phyloP scores from a whole-genome alignment of 371 early-diverging fungal genomes.

The Massospora cicadina region DNA sequence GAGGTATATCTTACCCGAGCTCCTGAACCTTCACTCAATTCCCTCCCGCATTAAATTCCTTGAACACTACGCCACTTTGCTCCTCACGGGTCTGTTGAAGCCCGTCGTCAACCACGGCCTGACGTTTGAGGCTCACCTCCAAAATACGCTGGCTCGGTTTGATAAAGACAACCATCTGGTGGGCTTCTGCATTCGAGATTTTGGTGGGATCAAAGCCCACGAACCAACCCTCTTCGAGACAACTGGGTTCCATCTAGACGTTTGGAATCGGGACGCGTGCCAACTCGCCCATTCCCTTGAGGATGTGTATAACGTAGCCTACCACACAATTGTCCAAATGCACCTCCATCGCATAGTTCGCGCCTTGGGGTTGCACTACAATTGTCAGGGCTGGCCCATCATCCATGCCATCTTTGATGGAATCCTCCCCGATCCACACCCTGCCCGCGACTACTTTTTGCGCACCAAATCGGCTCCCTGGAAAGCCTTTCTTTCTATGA shows the following conservation, averaged over 20 bases:
- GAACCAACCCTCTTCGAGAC: slow-evolving; percentile 26
- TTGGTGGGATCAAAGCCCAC: slow-evolving; percentile 52
- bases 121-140: slow-evolving; percentile 54
- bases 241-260: slow-evolving; percentile 25
- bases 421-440: slow-evolving; percentile 23
- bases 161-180: slow-evolving; percentile 24
- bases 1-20: slow-evolving; percentile 26
- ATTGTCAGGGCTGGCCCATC: slow-evolving; percentile 41
- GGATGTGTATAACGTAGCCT: slow-evolving; percentile 22
- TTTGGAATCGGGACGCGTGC: slow-evolving; percentile 30
- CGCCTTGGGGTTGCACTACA: slow-evolving; percentile 38
- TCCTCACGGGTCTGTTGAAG: slow-evolving; percentile 41
- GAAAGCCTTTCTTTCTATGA: slow-evolving; percentile 50
- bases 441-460: slow-evolving; percentile 26
- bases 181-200: slow-evolving; percentile 54
- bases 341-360: slow-evolving; percentile 48
- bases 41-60: slow-evolving; percentile 32
- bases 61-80: slow-evolving; percentile 23
- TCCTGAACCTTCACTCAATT: slow-evolving; percentile 33
- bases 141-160: slow-evolving; percentile 45
- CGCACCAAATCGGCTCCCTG: slow-evolving; percentile 21
- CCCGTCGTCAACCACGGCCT: slow-evolving; percentile 43
- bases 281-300: slow-evolving; percentile 29
- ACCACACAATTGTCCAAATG: slow-evolving; percentile 46
- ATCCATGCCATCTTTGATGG: slow-evolving; percentile 25